Conservation (phyloP, 768 basidiomycete species). For the Mycena vulgaris region DNA sequence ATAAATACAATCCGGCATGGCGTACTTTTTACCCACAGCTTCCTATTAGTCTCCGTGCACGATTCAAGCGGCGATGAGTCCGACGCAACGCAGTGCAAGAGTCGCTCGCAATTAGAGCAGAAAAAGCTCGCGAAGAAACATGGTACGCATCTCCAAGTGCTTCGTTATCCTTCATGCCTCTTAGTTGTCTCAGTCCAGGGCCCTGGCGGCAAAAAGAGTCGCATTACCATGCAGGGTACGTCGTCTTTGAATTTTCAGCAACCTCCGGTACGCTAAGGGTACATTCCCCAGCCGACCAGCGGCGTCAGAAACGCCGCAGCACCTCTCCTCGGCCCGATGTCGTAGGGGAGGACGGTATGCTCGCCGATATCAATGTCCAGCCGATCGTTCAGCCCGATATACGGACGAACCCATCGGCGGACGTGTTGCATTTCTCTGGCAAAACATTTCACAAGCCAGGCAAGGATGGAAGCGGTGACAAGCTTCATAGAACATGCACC, state of each 20-base stretch:
- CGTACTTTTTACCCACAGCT: slow-evolving; percentile 16
- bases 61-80: slow-evolving; percentile 17
- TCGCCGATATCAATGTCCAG: slow-evolving; percentile 19
- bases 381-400: background rate
- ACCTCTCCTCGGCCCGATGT: no score
- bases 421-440: slow-evolving; percentile 21
- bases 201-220: no score
- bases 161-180: no score
- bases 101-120: slow-evolving; percentile 6
- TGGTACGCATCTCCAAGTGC: slow-evolving; percentile 5
- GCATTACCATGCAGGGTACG: no score
- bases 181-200: no score
- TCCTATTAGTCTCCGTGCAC: slow-evolving; percentile 18
- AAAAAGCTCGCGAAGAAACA: slow-evolving; percentile 9
- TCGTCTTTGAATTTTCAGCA: background rate
- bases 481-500: slow-evolving; percentile 4
- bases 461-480: no score
- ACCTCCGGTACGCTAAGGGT: background rate
- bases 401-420: background rate
- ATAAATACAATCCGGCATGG: slow-evolving; percentile 6
- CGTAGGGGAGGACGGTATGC: slow-evolving; percentile 20
- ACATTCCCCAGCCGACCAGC: slow-evolving; percentile 1
- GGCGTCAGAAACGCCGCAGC: no score
- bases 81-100: slow-evolving; percentile 4
- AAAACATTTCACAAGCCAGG: background rate